Percentiles rank a stretch among this genome's conserved stretches.
phyloP scores from a whole-genome alignment of 768 basidiomycete species.

The Leccinum rimulosum region DNA sequence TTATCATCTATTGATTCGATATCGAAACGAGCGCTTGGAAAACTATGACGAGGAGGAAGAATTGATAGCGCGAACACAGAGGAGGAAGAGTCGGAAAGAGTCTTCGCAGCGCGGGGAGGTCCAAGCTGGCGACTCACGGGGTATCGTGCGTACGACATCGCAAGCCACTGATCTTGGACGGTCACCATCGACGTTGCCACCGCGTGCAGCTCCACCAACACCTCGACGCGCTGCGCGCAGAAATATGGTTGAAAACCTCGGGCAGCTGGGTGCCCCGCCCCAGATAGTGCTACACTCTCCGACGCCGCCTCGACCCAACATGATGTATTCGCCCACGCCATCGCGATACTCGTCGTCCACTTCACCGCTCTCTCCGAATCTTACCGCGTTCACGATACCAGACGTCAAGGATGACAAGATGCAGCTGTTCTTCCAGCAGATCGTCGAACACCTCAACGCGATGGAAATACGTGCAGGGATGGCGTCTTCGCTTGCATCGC shows the following conservation, averaged over 20 bases:
- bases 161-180: slow-evolving; percentile 24
- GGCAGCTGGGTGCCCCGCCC: slow-evolving; percentile 18
- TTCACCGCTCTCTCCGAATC: slow-evolving; percentile 36
- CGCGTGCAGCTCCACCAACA: slow-evolving; percentile 58
- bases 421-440: slow-evolving; percentile 83
- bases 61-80: slow-evolving; percentile 30
- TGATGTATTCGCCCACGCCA: slow-evolving; percentile 19
- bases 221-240: slow-evolving; percentile 51
- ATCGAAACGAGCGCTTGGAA: slow-evolving; percentile 72
- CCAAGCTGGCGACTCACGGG: slow-evolving; percentile 10
- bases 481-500: slow-evolving; percentile 15
- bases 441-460: slow-evolving; percentile 74
- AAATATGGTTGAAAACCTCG: slow-evolving; percentile 19
- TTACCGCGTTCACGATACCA: slow-evolving; percentile 58
- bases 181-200: slow-evolving; percentile 43
- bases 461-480: slow-evolving; percentile 56
- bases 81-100: slow-evolving; percentile 37
- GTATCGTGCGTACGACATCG: slow-evolving; percentile 24
- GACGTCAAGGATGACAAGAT: slow-evolving; percentile 72
- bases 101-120: slow-evolving; percentile 27
- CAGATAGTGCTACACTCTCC: slow-evolving; percentile 27
- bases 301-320: slow-evolving; percentile 25
- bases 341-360: slow-evolving; percentile 26
- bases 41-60: slow-evolving; percentile 73
- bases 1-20: slow-evolving; percentile 85